Evolutionary conservation across 495 filamentous ascomycete species (phyloP), one percentile per base, ranked within the genome.

Genomic region (Cladorrhinum samala): DNA sequence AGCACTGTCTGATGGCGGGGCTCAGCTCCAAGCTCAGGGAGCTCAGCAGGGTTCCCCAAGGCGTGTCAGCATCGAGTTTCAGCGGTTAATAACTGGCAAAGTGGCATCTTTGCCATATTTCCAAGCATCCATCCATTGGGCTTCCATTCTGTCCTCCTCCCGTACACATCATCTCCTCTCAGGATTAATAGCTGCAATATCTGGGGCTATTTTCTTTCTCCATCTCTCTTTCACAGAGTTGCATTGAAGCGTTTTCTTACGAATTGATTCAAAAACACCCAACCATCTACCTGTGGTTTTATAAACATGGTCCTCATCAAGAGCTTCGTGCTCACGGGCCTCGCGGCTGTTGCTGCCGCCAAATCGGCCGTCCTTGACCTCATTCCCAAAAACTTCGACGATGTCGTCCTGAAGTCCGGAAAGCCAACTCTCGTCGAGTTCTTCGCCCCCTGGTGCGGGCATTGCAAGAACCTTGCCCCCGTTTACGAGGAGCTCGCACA

Each of bases 351-450:
- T 7, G 76, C 62, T n/a, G 68, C 73, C 6, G 76, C 76, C 54
- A 77, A 78, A 53, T 82, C 78, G 17, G 75, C 77, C n/a, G 92
- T 96, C 47, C 72, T 91, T 54, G 91, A 96, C 70, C 84, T 97
- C 48, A 83, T 86, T 56, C 90, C 92, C 50, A 71, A 69, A 55
- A 96, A 96, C 74, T 96, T 97, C 68, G 91, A 96, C 71, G 72
- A 84, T 8, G 78, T 94, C 48, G 89, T 96, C 54, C 80, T 97
- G 27, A 79, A 93, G 64, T 91, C 87, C 50, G 89, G 89, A 66
- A 97, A 95, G 76, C 94, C 94, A 24, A 90, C 94, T 0, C 83
- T 98, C 33, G 93, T 98, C 54, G 93, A 98, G 68, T 98, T 98
- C 80, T 98, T 96, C 70, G 93, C 93, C 44, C 93, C 93, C 52